phyloP scores from a whole-genome alignment of 345 rosid genomes.

The Ceriops decandra region DNA sequence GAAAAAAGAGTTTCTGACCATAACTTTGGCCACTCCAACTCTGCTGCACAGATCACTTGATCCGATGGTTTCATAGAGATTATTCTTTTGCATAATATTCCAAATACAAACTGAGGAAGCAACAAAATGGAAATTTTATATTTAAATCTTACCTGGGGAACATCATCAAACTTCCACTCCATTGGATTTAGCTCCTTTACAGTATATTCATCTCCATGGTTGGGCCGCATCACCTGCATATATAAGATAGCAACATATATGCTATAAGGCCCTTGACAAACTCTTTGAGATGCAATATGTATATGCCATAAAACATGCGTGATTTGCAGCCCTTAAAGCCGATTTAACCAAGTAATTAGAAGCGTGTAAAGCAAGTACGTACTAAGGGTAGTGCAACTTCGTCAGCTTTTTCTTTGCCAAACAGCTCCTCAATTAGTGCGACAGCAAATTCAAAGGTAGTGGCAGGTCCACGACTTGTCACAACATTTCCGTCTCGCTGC shows the following conservation, averaged over 20 bases:
- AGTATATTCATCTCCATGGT: constrained; percentile 68
- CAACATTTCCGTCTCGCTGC: constrained; percentile 62
- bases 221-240: constrained; percentile 64
- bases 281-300: neutral
- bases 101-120: neutral
- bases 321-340: neutral
- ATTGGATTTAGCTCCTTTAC: constrained; percentile 67
- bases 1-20: no score
- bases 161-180: constrained; percentile 51
- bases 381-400: constrained; percentile 77
- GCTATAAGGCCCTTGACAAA: neutral
- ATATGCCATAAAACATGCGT: neutral
- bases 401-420: constrained; percentile 68
- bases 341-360: neutral
- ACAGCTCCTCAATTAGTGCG: constrained; percentile 64
- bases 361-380: constrained; percentile 8
- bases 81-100: neutral
- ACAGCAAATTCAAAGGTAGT: constrained; percentile 87
- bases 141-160: constrained; percentile 54
- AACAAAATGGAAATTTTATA: neutral
- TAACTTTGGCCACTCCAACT: neutral
- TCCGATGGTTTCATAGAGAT: no score
- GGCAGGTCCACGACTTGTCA: constrained; percentile 88
- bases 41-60: neutral
- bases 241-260: neutral